These are phyloP conservation scores for Coemansia sp. DNA, from an alignment of 192 early-diverging fungal genomes.

Conservation along the genomic window DNA sequence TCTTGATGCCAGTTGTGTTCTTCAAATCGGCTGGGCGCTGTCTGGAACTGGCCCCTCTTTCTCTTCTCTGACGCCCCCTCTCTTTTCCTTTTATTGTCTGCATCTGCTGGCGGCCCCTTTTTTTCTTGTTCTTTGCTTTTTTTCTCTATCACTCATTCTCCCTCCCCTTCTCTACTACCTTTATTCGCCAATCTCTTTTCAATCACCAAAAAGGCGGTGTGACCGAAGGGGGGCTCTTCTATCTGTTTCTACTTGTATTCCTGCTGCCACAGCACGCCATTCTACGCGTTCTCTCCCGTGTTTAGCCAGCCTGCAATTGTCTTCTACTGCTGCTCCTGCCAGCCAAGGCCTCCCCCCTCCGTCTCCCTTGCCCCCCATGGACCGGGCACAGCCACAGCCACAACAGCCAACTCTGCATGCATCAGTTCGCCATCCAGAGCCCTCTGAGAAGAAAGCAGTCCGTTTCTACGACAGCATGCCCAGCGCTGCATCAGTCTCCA, in stretches of 20 bases:
- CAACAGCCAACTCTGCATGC: background rate
- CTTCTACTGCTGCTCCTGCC: constrained; percentile 6
- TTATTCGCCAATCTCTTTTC: background rate
- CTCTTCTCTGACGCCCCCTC: constrained; percentile 8
- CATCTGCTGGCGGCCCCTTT: constrained; percentile 12
- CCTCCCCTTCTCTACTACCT: constrained; percentile 2
- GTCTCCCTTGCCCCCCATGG: background rate
- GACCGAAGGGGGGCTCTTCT: background rate
- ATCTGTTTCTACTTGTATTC: background rate
- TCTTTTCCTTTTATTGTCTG: constrained; percentile 16
- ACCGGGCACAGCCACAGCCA: background rate
- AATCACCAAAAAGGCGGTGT: constrained; percentile 1
- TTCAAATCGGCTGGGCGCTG: constrained; percentile 7
- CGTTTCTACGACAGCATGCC: background rate
- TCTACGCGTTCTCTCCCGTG: background rate
- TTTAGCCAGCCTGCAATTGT: background rate
- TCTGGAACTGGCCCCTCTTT: constrained; percentile 5
- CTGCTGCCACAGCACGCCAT: background rate
- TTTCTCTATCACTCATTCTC: constrained; percentile 12
- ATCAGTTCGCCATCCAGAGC: background rate
- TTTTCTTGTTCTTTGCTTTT: constrained; percentile 17
- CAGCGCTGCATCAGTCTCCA: background rate
- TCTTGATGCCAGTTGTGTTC: constrained; percentile 11
- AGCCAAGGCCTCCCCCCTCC: background rate
- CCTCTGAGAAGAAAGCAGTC: background rate